phyloP scores from a whole-genome alignment of 2,329 filamentous ascomycete genomes.

The Cladosporium sp. region DNA sequence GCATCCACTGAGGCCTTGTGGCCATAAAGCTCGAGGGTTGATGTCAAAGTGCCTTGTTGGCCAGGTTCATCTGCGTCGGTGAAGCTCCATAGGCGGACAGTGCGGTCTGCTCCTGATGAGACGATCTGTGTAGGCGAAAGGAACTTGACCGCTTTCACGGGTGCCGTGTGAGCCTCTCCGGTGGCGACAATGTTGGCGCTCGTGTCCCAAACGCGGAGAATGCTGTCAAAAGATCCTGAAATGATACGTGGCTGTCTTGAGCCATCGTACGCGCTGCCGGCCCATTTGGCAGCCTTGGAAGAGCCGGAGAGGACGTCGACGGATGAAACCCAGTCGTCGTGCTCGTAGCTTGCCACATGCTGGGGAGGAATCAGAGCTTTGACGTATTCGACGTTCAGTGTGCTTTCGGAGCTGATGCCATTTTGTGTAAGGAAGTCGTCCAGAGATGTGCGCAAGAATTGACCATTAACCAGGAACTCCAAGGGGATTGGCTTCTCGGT shows the following conservation, averaged over 20 bases:
- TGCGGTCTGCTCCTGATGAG: slow-evolving; percentile 81
- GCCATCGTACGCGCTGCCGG: slow-evolving; percentile 44
- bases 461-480: slow-evolving; percentile 94
- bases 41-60: slow-evolving; percentile 54
- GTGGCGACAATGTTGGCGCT: slow-evolving; percentile 83
- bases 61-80: slow-evolving; percentile 63
- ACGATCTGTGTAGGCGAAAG: slow-evolving; percentile 76
- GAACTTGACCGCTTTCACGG: slow-evolving; percentile 82
- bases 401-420: slow-evolving; percentile 86
- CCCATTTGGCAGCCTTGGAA: slow-evolving; percentile 62
- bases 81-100: slow-evolving; percentile 89
- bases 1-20: slow-evolving; percentile 75
- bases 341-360: slow-evolving; percentile 89
- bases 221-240: slow-evolving; percentile 91
- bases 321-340: slow-evolving; percentile 94
- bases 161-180: slow-evolving; percentile 71
- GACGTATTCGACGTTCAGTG: slow-evolving; percentile 87
- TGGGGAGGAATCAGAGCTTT: slow-evolving; percentile 85
- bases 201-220: slow-evolving; percentile 85
- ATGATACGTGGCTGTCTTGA: slow-evolving; percentile 69
- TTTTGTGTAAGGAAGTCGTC: slow-evolving; percentile 86
- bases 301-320: slow-evolving; percentile 77
- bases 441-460: slow-evolving; percentile 84
- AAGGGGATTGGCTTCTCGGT: slow-evolving; percentile 71
- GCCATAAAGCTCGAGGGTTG: slow-evolving; percentile 79